A percentile compares a stretch with the other conserved stretches of the same genome.
Evolutionary conservation across 352 stramenopile genomes (phyloP).

Genomic region (Paralagenidium karlingii): DNA sequence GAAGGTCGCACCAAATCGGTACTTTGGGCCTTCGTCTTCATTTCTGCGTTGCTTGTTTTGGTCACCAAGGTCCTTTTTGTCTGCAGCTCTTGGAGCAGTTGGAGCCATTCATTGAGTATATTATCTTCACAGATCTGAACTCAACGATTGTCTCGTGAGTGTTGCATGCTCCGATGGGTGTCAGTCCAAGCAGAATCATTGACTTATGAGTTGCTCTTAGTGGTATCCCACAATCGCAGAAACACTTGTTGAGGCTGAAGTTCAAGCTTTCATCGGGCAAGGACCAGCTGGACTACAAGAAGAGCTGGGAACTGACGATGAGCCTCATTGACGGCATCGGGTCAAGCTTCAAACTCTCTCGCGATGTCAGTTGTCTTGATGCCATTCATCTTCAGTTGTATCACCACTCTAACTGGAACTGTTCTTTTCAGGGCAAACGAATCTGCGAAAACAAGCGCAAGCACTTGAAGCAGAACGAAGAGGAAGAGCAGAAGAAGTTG

Average conservation of each 20-base stretch:
- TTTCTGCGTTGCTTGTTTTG: too few species aligned
- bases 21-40: too few species aligned
- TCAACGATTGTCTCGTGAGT: slow-evolving; percentile 41
- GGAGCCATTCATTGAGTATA: slow-evolving; percentile 55
- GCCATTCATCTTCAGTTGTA: not conserved
- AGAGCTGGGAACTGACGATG: slow-evolving; percentile 27
- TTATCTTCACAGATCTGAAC: slow-evolving; percentile 74
- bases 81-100: slow-evolving; percentile 44
- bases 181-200: not conserved
- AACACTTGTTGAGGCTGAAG: slow-evolving; percentile 35
- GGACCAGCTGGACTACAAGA: slow-evolving; percentile 41
- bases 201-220: slow-evolving; percentile 9
- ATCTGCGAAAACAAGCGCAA: slow-evolving; percentile 57
- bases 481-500: slow-evolving; percentile 13
- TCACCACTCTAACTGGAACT: not conserved
- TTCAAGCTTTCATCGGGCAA: slow-evolving; percentile 52
- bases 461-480: slow-evolving; percentile 45
- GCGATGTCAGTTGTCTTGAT: slow-evolving; percentile 26
- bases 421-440: slow-evolving; percentile 34
- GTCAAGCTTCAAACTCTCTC: slow-evolving; percentile 63
- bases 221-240: slow-evolving; percentile 50
- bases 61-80: too few species aligned
- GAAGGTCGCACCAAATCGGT: slow-evolving; percentile 33
- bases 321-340: slow-evolving; percentile 49
- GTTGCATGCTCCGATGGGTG: not conserved